phyloP scores from a whole-genome alignment of 139 green algal genomes.

The Chlorella sp. region DNA sequence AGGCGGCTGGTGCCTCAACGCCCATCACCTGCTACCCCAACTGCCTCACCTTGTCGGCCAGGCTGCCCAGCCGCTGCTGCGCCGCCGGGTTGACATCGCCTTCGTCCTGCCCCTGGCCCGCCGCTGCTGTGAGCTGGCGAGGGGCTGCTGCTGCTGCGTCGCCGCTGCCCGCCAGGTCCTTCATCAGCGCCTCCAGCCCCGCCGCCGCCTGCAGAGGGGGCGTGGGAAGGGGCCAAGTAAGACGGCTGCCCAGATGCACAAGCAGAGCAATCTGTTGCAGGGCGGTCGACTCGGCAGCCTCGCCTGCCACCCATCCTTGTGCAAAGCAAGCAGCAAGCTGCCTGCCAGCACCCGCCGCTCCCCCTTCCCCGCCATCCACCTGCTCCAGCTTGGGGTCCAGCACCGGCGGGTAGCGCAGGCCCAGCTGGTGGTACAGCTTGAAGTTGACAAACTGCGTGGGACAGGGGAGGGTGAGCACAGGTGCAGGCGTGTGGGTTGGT shows the following conservation, averaged over 20 bases:
- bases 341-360: too few species aligned
- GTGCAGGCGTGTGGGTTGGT: not conserved
- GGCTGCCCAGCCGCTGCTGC: conserved; percentile 16
- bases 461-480: not conserved
- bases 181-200: conserved; percentile 80
- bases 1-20: not conserved
- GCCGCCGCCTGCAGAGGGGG: conserved; percentile 62
- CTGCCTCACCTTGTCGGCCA: conserved; percentile 35
- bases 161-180: conserved; percentile 60
- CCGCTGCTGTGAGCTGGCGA: not conserved
- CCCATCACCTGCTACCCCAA: not conserved
- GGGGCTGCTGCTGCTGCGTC: not conserved
- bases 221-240: too few species aligned
- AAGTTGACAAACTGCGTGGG: conserved; percentile 89
- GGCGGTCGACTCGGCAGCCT: too few species aligned
- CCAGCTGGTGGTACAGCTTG: conserved; percentile 94
- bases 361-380: too few species aligned
- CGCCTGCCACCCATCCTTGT: too few species aligned
- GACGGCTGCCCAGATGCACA: too few species aligned
- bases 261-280: too few species aligned
- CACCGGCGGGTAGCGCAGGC: conserved; percentile 88
- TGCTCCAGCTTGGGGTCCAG: conserved; percentile 81
- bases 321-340: too few species aligned
- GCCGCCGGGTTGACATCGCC: conserved; percentile 1
- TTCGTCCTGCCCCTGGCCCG: not conserved